Evolutionary conservation across 148 eudicot species (phyloP), one percentile per base, ranked within the genome.

Genomic region (Spergularia bocconei): DNA sequence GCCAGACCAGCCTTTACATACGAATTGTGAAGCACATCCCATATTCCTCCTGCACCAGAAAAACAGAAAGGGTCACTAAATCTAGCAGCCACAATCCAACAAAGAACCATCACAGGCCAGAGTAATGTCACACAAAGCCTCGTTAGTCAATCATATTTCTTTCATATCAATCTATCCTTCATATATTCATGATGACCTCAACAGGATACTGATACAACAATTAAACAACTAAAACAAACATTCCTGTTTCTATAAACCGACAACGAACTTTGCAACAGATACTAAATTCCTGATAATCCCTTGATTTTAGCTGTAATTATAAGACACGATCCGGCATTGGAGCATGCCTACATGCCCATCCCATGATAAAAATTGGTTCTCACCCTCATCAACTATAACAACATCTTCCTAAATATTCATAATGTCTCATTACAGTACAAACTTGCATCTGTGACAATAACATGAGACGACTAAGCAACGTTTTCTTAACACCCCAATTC

Each of bases 1-100:
- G 98, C 91, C 73, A 94, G 69, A 73, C 84, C 89, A 75, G 91
- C 95, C 84, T 94, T 91, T 72, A 94, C 88, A 78, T 91, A 88
- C 0, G 95, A 84, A 83, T 90, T 90, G 73, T 94, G 98, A 77
- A 94, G 89, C 33, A 87, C 64, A 72, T 90, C 96, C 88, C 88
- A 79, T 11, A 91, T 5, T 62, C 91, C 81, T 67, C 97, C 98
- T 94, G 61, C 63, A 75, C 51, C 72, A 75, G 36, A 17, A 51
- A 74, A 81, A 64, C 63, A 33, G 77, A 23, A 80, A 20, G 13
- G 25, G 16, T 14, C 29, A 50, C 5, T 38, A 41, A 36, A 57
- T 10, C 59, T 53, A 33, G 72, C 70, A 69, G 47, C 41, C 60
- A 53, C 54, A 29, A 4, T 52, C 29, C 60, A 69, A 29, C 58